Evolutionary conservation across 2,329 filamentous ascomycete species (phyloP).

Genomic region (Plectosphaerella cucumerina): DNA sequence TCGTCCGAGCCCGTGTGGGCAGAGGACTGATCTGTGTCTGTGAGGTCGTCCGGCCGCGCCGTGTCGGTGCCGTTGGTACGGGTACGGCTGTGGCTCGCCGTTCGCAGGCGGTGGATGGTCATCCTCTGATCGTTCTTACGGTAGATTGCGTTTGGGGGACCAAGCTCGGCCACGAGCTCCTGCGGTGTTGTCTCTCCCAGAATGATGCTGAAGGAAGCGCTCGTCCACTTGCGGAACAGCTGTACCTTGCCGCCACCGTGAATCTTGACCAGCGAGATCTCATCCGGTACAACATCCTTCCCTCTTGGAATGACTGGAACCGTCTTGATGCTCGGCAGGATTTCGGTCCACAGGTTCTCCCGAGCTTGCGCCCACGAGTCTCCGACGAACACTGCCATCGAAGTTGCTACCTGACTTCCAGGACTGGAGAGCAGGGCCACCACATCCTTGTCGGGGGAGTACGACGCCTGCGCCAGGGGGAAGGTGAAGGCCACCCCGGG

Average conservation of each 20-base stretch:
- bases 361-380: conserved; percentile 86
- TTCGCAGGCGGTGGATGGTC: conserved; percentile 71
- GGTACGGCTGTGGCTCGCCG: conserved; percentile 45
- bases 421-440: conserved; percentile 73
- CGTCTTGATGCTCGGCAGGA: conserved; percentile 69
- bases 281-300: conserved; percentile 79
- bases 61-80: conserved; percentile 39
- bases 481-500: conserved; percentile 94
- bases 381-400: conserved; percentile 88
- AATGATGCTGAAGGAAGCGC: conserved; percentile 62
- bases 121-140: conserved; percentile 85
- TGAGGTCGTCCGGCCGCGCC: conserved; percentile 51
- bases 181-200: conserved; percentile 88
- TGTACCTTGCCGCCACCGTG: conserved; percentile 77
- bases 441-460: conserved; percentile 74
- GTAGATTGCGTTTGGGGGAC: conserved; percentile 91
- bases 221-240: conserved; percentile 67
- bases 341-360: conserved; percentile 69
- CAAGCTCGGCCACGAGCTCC: conserved; percentile 84
- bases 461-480: conserved; percentile 67
- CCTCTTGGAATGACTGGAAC: conserved; percentile 64
- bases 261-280: conserved; percentile 76
- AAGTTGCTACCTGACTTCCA: conserved; percentile 69
- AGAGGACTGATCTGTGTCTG: conserved; percentile 73
- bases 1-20: conserved; percentile 69